Evolutionary conservation across 305 asterid genomes (phyloP).

Genomic region (Solanum hybrid): DNA sequence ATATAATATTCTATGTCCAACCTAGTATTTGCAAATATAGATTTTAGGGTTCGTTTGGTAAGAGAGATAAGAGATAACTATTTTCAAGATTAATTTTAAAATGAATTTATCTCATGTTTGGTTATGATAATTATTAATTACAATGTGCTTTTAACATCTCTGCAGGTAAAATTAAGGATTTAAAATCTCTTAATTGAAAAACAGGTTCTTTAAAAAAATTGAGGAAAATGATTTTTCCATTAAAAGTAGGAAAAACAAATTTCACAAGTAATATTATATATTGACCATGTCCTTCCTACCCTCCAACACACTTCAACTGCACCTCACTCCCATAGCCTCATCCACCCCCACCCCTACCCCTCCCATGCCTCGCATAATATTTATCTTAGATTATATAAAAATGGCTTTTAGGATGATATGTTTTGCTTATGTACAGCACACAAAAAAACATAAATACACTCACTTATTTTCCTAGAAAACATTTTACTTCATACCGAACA

Average conservation of each 20-base stretch:
- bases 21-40: neutral
- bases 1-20: neutral
- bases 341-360: neutral
- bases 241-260: neutral
- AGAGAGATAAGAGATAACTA: neutral
- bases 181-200: neutral
- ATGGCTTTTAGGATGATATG: neutral
- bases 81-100: neutral
- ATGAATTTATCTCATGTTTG: neutral
- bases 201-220: neutral
- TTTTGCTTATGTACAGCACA: neutral
- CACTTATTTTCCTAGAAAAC: neutral
- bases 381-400: neutral
- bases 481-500: neutral
- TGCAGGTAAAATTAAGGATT: neutral
- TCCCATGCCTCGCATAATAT: neutral
- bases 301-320: neutral
- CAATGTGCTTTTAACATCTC: neutral
- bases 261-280: neutral
- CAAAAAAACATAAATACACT: neutral
- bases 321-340: no score
- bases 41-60: neutral
- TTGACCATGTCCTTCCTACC: neutral
- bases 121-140: neutral
- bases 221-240: neutral